Base-by-base conservation (phyloP, 257 asterid genomes). In the Przewalskia tangutica region DNA sequence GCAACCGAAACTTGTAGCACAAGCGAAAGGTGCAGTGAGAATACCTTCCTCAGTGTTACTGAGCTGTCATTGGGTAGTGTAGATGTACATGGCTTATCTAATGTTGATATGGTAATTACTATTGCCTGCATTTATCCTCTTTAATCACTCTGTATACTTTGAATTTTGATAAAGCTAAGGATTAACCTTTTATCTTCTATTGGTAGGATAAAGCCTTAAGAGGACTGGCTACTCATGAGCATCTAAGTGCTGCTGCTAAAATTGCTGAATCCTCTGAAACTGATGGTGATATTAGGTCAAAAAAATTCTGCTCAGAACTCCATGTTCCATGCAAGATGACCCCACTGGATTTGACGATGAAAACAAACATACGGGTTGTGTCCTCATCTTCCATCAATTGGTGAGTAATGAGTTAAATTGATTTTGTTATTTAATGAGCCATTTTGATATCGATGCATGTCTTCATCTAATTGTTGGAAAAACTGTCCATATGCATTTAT, bases 261-360 rank as follows among this genome's bases (percentile, higher is more conserved):
- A 83, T 60, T 66, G 77, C 75, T 32, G 91, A 88, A 81, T 84
- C 86, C 83, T 81, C 81, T 66, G 88, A 86, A 81, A 86, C 79
- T 85, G 79, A 59, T 80, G 85, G 84, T 66, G 80, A 82, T 79
- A 59, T 71, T 79, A 84, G 76, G 71, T 83, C 83, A 32, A 86
- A 87, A 79, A 77, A 64, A 71, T 84, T 83, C 78, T 87, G 87
- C 82, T 83, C 95, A 27, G 97, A 93, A 87, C 83, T 92, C 71
- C 84, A 80, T 77, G 82, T 89, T 77, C 88, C 92, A 82, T 93
- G 95, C 77, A 88, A 83, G 87, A 90, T 89, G 82, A 85, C 85
- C 86, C 98, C 99, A 0, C 75, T 96, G 78, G 99, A 96, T 90
- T 85, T 96, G 89, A 89, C 97, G n/a, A 86, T 96, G 77, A 96